These are phyloP conservation scores for Boeremia lycopersici DNA, from an alignment of 2,329 filamentous ascomycete genomes.

Conservation along the genomic window DNA sequence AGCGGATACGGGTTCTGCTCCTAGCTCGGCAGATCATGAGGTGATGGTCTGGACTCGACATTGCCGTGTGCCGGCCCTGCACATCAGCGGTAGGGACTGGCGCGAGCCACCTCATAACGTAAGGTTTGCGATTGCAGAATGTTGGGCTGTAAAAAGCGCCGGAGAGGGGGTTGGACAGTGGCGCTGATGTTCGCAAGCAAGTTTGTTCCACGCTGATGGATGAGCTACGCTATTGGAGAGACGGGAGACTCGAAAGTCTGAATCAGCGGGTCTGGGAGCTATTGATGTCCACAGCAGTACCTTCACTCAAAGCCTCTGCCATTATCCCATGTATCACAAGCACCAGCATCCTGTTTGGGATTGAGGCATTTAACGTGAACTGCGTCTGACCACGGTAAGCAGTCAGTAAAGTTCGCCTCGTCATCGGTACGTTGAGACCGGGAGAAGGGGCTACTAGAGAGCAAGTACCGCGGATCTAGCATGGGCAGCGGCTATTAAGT, in stretches of 20 bases:
- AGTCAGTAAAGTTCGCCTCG: neutral
- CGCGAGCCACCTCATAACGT: constrained; percentile 5
- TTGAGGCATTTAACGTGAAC: neutral
- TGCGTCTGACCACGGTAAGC: neutral
- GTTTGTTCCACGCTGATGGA: neutral
- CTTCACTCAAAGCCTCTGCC: neutral
- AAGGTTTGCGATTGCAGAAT: constrained; percentile 1
- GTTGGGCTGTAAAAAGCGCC: neutral
- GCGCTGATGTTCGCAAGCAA: no score
- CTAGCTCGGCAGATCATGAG: constrained; percentile 4
- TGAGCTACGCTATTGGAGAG: neutral
- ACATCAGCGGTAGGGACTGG: constrained; percentile 12
- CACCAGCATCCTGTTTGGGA: neutral
- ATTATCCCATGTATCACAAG: neutral
- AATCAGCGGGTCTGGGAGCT: neutral
- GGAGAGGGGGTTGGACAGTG: neutral
- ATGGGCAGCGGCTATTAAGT: no score
- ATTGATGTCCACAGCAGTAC: neutral
- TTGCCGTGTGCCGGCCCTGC: constrained; percentile 13
- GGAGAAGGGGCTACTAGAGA: neutral
- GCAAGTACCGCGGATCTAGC: neutral
- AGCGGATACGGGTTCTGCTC: neutral
- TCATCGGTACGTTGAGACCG: constrained; percentile 7
- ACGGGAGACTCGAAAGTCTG: neutral
- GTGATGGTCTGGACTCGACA: constrained; percentile 9